Conservation (phyloP, 2,329 filamentous ascomycete species). For the Aspergillus sergii region DNA sequence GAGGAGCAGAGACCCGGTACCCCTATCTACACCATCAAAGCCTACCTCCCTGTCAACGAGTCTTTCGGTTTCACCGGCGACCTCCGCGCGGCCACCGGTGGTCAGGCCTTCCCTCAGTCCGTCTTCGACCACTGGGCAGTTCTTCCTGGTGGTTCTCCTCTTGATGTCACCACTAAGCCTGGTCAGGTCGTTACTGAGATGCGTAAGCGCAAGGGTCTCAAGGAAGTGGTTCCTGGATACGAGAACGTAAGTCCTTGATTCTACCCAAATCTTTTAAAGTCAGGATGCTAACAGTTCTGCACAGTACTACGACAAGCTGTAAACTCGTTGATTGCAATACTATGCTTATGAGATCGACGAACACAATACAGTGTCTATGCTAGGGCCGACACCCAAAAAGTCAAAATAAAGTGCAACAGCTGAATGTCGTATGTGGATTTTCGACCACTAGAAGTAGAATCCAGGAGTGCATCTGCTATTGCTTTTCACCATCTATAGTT, state of each 20-base stretch:
- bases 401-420: conserved; percentile 31
- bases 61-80: conserved; percentile 99
- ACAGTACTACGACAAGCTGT: conserved; percentile 99
- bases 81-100: conserved; percentile 88
- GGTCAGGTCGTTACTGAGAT: conserved; percentile 82
- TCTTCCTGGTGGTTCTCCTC: conserved; percentile 87
- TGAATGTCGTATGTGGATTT: conserved; percentile 36
- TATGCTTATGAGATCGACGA: conserved; percentile 48
- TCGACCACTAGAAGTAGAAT: conserved; percentile 36
- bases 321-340: conserved; percentile 54
- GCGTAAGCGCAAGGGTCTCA: conserved; percentile 99
- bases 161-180: conserved; percentile 80
- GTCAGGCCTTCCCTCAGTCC: conserved; percentile 98
- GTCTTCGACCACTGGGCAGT: conserved; percentile 99
- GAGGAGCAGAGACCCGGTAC: conserved; percentile 98
- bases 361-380: conserved; percentile 40
- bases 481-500: conserved; percentile 30
- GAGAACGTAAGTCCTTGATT: conserved; percentile 76
- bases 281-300: conserved; percentile 28
- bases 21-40: conserved; percentile 99
- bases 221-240: conserved; percentile 88
- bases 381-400: conserved; percentile 25
- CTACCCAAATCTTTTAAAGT: neutral
- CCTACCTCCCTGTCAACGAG: conserved; percentile 94
- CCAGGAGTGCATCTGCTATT: conserved; percentile 32